Conservation (phyloP, 805 yeast genomes). For the Candida odintsovae region DNA sequence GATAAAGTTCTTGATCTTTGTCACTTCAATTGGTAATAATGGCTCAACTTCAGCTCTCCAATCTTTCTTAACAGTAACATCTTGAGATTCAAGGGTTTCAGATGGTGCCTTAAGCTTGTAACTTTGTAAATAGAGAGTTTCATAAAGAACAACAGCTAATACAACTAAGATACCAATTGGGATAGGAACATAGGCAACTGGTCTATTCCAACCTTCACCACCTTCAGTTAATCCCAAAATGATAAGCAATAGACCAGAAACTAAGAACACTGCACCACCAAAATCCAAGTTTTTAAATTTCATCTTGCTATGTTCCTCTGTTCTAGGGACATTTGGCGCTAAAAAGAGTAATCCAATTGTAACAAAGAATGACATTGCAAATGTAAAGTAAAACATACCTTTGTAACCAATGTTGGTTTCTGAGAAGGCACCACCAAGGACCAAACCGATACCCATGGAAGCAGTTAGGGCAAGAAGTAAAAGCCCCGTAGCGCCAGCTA, state of each 20-base stretch:
- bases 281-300: slow-evolving; percentile 29
- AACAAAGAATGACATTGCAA: slow-evolving; percentile 25
- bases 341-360: slow-evolving; percentile 24
- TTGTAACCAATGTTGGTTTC: slow-evolving; percentile 32
- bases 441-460: slow-evolving; percentile 34
- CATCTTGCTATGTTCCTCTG: slow-evolving; percentile 16
- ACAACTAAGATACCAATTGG: slow-evolving; percentile 31
- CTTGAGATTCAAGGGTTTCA: neutral
- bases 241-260: slow-evolving; percentile 31
- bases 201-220: slow-evolving; percentile 36
- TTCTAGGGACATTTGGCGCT: slow-evolving; percentile 25
- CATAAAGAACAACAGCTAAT: slow-evolving; percentile 25
- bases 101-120: slow-evolving; percentile 1
- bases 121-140: slow-evolving; percentile 19
- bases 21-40: slow-evolving; percentile 25
- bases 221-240: slow-evolving; percentile 42
- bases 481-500: slow-evolving; percentile 24
- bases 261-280: slow-evolving; percentile 28
- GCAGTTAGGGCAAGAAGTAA: slow-evolving; percentile 25
- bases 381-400: slow-evolving; percentile 33
- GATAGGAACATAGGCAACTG: slow-evolving; percentile 37
- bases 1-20: slow-evolving; percentile 23
- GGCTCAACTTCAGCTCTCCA: slow-evolving; percentile 17
- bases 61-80: neutral
- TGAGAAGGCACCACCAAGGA: slow-evolving; percentile 42